These are phyloP conservation scores for Entomortierella lignicola DNA, from an alignment of 192 early-diverging fungal species.

Conservation along the genomic window DNA sequence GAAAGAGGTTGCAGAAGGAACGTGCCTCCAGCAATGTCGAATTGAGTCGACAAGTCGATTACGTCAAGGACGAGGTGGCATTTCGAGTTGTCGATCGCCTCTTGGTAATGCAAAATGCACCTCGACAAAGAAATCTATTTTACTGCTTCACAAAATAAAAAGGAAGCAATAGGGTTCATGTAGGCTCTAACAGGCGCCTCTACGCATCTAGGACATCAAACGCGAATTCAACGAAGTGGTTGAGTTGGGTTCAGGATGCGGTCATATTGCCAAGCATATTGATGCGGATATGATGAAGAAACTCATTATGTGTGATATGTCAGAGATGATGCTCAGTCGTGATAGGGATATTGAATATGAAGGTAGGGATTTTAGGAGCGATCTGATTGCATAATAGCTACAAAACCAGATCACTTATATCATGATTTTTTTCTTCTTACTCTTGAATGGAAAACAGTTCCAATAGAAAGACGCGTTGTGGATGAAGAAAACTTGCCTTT, in stretches of 20 bases:
- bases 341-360: constrained; percentile 66
- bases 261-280: constrained; percentile 87
- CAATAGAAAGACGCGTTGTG: constrained; percentile 80
- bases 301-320: constrained; percentile 90
- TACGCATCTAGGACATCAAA: constrained; percentile 84
- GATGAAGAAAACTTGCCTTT: constrained; percentile 90
- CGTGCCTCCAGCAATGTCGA: constrained; percentile 69
- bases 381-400: too few species aligned
- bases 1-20: constrained; percentile 83
- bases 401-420: too few species aligned
- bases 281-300: constrained; percentile 85
- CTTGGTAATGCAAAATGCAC: constrained; percentile 70
- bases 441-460: constrained; percentile 52
- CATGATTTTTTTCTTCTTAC: not conserved
- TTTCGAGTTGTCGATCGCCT: constrained; percentile 87
- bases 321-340: constrained; percentile 68
- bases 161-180: too few species aligned
- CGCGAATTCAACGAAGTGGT: constrained; percentile 86
- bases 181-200: too few species aligned
- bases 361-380: constrained; percentile 11
- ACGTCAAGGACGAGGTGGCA: constrained; percentile 93
- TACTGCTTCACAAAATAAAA: not conserved
- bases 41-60: constrained; percentile 82
- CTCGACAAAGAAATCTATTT: too few species aligned
- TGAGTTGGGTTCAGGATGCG: constrained; percentile 89